Conservation (phyloP, 139 green algal species). For the Tetraselmis chui region DNA sequence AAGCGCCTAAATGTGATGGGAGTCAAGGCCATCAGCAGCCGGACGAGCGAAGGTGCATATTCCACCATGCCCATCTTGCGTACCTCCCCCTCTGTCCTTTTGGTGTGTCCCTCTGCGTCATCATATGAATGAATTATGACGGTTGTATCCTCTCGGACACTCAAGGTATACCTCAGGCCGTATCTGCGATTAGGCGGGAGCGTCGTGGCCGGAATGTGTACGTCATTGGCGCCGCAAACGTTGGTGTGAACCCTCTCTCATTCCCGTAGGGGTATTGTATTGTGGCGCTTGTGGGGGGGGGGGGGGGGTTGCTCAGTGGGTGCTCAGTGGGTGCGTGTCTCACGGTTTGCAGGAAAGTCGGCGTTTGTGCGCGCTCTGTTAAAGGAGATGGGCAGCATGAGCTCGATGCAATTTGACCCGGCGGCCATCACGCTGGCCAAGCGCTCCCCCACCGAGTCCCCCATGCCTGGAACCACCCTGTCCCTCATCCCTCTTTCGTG, state of each 20-base stretch:
- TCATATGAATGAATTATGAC: too few species aligned
- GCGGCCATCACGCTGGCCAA: conserved; percentile 23
- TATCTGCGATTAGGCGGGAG: conserved; percentile 49
- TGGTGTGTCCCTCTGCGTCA: too few species aligned
- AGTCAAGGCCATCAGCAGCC: conserved; percentile 63
- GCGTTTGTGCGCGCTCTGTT: conserved; percentile 82
- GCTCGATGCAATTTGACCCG: conserved; percentile 43
- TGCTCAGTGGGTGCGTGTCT: too few species aligned
- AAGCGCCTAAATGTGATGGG: conserved; percentile 61
- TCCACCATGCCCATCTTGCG: too few species aligned
- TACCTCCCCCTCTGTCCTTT: too few species aligned
- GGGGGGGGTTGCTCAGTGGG: too few species aligned
- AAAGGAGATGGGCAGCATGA: conserved; percentile 56
- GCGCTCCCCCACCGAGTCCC: conserved; percentile 69
- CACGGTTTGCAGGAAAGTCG: too few species aligned
- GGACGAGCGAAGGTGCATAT: conserved; percentile 38
- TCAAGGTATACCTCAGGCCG: conserved; percentile 45
- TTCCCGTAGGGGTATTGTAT: too few species aligned
- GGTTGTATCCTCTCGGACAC: not conserved
- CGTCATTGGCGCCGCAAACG: conserved; percentile 91
- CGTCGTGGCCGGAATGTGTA: conserved; percentile 84
- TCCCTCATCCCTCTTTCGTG: conserved; percentile 76
- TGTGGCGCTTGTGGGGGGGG: too few species aligned
- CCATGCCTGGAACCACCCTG: conserved; percentile 94
- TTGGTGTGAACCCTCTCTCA: too few species aligned